Conservation (phyloP, 208 protist species). For the Naegleria lovaniensis region DNA sequence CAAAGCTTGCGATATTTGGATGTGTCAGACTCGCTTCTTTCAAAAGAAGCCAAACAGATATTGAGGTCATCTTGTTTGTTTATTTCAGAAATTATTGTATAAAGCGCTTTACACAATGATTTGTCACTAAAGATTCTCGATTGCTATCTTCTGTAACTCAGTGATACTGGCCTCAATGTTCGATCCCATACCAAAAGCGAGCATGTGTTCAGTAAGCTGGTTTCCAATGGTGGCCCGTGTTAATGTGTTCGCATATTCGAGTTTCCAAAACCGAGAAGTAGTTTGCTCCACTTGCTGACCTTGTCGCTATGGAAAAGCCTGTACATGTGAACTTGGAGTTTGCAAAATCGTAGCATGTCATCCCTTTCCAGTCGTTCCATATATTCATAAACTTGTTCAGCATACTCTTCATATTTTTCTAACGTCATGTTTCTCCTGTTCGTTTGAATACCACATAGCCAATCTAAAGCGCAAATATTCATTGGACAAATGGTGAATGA, state of each 20-base stretch:
- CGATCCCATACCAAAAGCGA: too few relatives aligned
- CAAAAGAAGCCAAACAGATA: too few relatives aligned
- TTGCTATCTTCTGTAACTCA: too few relatives aligned
- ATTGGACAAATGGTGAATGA: background rate
- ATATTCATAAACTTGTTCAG: background rate
- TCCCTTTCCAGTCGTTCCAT: background rate
- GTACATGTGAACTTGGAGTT: background rate
- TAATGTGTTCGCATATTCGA: background rate
- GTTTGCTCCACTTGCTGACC: background rate
- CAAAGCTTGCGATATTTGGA: too few relatives aligned
- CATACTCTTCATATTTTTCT: background rate
- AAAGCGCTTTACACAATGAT: too few relatives aligned
- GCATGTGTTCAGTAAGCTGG: too few relatives aligned
- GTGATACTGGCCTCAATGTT: too few relatives aligned
- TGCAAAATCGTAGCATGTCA: background rate
- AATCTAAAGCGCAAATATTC: background rate
- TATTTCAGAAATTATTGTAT: too few relatives aligned
- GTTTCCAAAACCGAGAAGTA: background rate
- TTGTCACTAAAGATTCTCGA: too few relatives aligned
- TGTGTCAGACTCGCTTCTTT: too few relatives aligned
- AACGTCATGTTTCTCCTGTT: background rate
- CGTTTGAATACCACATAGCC: slow-evolving; percentile 2
- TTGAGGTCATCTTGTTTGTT: too few relatives aligned
- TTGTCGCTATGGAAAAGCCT: background rate
- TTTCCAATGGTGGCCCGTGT: background rate